Evolutionary conservation across 164 flowering plant species (phyloP), one percentile per base, ranked within the genome.

Genomic region (Umbellularia californica): DNA sequence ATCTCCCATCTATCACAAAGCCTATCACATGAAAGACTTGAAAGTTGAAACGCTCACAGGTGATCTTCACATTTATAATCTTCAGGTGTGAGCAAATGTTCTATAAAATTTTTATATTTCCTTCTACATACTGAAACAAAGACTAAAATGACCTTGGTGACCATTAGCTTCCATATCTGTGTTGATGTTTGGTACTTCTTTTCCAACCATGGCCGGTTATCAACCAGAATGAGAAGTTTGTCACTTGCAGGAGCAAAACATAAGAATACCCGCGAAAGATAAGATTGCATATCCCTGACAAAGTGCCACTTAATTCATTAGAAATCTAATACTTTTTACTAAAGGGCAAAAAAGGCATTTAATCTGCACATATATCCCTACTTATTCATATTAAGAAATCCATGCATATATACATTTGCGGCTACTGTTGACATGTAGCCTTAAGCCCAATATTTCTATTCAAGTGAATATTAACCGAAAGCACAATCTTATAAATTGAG

Each of bases 271-370:
- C 70, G 76, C 4, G 84, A 82, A 60, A 82, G 80, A 72, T 79
- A 79, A 14, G 84, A 82, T 68, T 82, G 81, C 75, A 80, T 75
- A 72, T 82, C 82, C 80, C 84, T 82, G 58, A 62, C 22, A 25
- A 25, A 3, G 50, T 2, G 55, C 27, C 27, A 33, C n/a, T 60
- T 35, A 72, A 63, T 27, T 30, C 30, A 72, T 41, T 47, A 11
- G n/a, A 69, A 20, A n/a, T 69, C 25, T 47, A 50, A 41, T 1
- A 6, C 4, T 22, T 1, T 3, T 55, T 19, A 55, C 7, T 55
- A 55, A 30, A 67, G 33, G 22, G 30, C 5, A 25, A 50, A 24
- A 65, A 73, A 65, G 24, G 47, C 47, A 41, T 41, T 41, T 41
- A 41, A 1, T 7, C 47, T 41, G 47, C 47, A 41, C 47, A 41